Conservation (phyloP, 192 early-diverging fungal genomes). For the Dissophora globulifera region DNA sequence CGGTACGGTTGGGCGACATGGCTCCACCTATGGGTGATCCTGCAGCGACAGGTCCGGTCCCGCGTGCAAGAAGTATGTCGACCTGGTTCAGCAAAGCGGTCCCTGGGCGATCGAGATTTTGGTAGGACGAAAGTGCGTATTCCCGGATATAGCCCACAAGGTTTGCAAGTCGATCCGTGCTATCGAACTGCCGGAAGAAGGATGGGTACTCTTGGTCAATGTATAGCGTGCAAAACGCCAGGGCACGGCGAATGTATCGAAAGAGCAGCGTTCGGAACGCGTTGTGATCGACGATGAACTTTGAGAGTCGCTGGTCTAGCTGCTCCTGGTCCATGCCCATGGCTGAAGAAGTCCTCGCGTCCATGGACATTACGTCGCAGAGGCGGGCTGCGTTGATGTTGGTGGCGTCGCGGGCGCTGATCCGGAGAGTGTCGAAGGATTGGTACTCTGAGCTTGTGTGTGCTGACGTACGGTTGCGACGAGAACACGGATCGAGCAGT, state of each 20-base stretch:
- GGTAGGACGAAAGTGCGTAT: conserved; percentile 37
- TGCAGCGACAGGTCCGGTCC: neutral
- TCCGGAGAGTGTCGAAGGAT: too few species aligned
- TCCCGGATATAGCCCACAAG: conserved; percentile 24
- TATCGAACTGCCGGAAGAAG: conserved; percentile 34
- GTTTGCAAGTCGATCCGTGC: conserved; percentile 20
- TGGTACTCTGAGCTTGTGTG: too few species aligned
- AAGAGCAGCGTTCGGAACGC: conserved; percentile 30
- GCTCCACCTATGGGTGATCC: conserved; percentile 16
- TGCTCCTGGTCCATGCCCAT: conserved; percentile 32
- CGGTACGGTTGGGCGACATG: conserved; percentile 10
- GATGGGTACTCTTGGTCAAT: conserved; percentile 43
- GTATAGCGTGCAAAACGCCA: conserved; percentile 27
- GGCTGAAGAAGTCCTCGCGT: conserved; percentile 7
- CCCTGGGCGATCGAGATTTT: conserved; percentile 30
- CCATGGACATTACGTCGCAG: conserved; percentile 25
- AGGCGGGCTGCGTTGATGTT: too few species aligned
- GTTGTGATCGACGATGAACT: conserved; percentile 38
- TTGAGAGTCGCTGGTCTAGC: conserved; percentile 28
- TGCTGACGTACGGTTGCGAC: too few species aligned
- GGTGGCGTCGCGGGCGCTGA: too few species aligned
- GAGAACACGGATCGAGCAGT: too few species aligned
- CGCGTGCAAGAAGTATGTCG: conserved; percentile 35
- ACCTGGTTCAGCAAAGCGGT: conserved; percentile 29
- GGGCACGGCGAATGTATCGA: conserved; percentile 35